These are phyloP conservation scores for Tardiomyces blankii DNA, from an alignment of 1,139 yeast genomes.

Conservation along the genomic window DNA sequence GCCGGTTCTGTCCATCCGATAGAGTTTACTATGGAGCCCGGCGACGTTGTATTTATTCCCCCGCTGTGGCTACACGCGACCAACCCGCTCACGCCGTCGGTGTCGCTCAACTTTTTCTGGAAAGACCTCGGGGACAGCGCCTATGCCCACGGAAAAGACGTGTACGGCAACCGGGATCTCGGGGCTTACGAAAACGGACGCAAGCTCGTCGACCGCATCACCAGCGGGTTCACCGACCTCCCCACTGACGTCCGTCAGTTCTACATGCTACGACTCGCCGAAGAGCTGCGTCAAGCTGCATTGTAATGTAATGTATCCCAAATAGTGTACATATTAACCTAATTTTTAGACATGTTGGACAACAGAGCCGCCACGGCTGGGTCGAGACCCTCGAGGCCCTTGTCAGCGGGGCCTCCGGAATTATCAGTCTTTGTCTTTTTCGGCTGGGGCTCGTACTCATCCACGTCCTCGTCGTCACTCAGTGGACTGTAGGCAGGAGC, in stretches of 20 bases:
- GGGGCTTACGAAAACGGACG: conserved; percentile 25
- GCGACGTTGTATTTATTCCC: conserved; percentile 28
- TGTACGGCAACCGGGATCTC: conserved; percentile 28
- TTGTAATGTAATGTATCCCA: neutral
- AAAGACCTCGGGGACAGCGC: conserved; percentile 17
- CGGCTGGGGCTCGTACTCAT: conserved; percentile 1
- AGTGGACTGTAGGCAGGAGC: conserved; percentile 1
- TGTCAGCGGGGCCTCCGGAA: neutral
- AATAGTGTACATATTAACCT: conserved; percentile 2
- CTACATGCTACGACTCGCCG: conserved; percentile 19
- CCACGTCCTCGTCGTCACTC: conserved; percentile 6
- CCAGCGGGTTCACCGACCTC: conserved; percentile 15
- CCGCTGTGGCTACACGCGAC: conserved; percentile 31
- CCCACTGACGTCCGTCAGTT: conserved; percentile 19
- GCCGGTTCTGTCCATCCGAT: conserved; percentile 17
- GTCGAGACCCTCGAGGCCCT: conserved; percentile 18
- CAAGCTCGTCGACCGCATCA: conserved; percentile 13
- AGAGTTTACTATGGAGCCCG: conserved; percentile 25
- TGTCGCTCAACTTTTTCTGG: conserved; percentile 28
- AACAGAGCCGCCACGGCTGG: conserved; percentile 23
- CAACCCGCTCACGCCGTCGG: conserved; percentile 21
- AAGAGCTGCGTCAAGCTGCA: conserved; percentile 11
- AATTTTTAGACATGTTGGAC: conserved; percentile 11
- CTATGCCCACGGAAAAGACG: conserved; percentile 26
- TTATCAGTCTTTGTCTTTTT: conserved; percentile 5